A percentile compares a stretch with the other conserved stretches of the same genome.
These are phyloP conservation scores for Torrubiella hemipterigena DNA, from an alignment of 2,329 filamentous ascomycete genomes.

Conservation along the genomic window DNA sequence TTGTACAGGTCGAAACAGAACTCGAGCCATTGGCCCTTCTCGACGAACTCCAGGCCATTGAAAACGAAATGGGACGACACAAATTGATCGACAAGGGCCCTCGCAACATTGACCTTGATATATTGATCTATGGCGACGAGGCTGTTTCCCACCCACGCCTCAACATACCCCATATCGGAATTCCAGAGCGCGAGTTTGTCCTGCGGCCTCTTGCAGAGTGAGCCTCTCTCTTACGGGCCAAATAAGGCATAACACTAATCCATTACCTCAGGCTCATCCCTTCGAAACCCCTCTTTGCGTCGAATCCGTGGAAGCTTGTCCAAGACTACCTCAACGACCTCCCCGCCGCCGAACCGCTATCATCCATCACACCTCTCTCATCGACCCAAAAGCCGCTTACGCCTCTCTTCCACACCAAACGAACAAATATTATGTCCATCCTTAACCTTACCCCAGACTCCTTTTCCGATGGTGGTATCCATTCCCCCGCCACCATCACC, in stretches of 20 bases:
- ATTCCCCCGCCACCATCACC: constrained; percentile 42
- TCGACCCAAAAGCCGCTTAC: constrained; percentile 37
- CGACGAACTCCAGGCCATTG: constrained; percentile 72
- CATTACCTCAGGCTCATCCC: constrained; percentile 31
- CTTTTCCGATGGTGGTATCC: constrained; percentile 79
- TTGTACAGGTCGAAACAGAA: constrained; percentile 61
- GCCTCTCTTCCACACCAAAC: constrained; percentile 42
- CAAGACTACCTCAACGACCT: constrained; percentile 51
- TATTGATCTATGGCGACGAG: constrained; percentile 67
- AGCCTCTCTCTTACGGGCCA: constrained; percentile 12
- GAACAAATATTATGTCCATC: constrained; percentile 82
- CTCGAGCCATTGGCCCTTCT: constrained; percentile 65
- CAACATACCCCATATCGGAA: constrained; percentile 72
- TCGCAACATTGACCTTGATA: constrained; percentile 87
- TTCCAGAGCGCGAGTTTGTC: constrained; percentile 88
- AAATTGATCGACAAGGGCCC: constrained; percentile 91
- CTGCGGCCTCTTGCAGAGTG: constrained; percentile 75
- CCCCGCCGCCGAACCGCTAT: constrained; percentile 35
- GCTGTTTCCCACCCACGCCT: constrained; percentile 58
- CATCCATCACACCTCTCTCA: constrained; percentile 46
- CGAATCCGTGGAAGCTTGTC: constrained; percentile 46
- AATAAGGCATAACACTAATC: not conserved
- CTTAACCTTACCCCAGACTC: constrained; percentile 93
- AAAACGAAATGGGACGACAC: constrained; percentile 63
- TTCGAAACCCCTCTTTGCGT: constrained; percentile 36